Evolutionary conservation across 2,329 filamentous ascomycete genomes (phyloP).

Genomic region (Orbilia quercus): DNA sequence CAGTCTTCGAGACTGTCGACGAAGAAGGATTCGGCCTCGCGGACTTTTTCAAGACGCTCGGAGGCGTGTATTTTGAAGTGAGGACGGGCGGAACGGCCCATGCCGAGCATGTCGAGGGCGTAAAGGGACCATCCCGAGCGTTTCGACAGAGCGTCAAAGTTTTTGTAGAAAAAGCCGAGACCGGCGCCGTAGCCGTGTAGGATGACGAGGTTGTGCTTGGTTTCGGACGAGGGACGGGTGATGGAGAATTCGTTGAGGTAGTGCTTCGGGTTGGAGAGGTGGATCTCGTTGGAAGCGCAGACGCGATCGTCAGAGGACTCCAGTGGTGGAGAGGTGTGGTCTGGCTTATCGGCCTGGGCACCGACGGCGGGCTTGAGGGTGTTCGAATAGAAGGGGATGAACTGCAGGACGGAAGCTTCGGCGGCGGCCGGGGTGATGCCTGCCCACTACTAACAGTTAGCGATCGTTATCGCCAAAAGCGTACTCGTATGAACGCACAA

Average conservation of each 20-base stretch:
- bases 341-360: slow-evolving; percentile 39
- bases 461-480: not conserved
- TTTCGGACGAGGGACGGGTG: slow-evolving; percentile 71
- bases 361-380: slow-evolving; percentile 56
- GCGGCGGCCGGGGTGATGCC: slow-evolving; percentile 82
- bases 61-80: slow-evolving; percentile 86
- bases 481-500: not conserved
- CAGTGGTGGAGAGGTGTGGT: slow-evolving; percentile 74
- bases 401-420: slow-evolving; percentile 87
- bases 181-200: slow-evolving; percentile 96
- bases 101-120: slow-evolving; percentile 92
- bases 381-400: slow-evolving; percentile 74
- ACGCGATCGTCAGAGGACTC: slow-evolving; percentile 73
- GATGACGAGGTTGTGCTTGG: slow-evolving; percentile 78
- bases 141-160: slow-evolving; percentile 88
- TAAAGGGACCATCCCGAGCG: slow-evolving; percentile 86
- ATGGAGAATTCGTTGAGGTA: slow-evolving; percentile 93
- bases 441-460: slow-evolving; percentile 75
- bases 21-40: slow-evolving; percentile 94
- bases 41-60: slow-evolving; percentile 80
- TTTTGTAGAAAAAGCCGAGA: slow-evolving; percentile 97
- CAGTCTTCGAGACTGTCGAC: slow-evolving; percentile 96
- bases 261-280: slow-evolving; percentile 84
- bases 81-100: slow-evolving; percentile 88
- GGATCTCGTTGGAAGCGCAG: slow-evolving; percentile 87